These are phyloP conservation scores for Pontederia paniculata DNA, from an alignment of 176 grass and related monocot species.

Conservation along the genomic window DNA sequence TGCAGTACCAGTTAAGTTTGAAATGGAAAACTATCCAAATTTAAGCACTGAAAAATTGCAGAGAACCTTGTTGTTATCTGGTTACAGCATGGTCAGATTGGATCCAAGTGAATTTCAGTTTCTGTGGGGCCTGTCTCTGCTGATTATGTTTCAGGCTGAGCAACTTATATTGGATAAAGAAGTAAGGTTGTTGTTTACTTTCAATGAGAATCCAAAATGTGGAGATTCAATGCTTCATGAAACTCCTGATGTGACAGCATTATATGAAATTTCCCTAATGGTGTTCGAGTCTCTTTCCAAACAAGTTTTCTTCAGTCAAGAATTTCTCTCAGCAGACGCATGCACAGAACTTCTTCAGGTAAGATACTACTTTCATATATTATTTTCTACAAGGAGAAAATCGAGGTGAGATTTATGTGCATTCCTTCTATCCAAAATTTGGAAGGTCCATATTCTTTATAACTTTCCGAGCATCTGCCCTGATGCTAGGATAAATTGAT, in stretches of 20 bases:
- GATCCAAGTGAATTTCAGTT: conserved; percentile 62
- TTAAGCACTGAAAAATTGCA: conserved; percentile 16
- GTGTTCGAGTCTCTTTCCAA: conserved; percentile 59
- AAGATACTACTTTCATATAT: conserved; percentile 10
- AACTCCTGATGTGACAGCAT: conserved; percentile 35
- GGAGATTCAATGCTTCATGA: conserved; percentile 26
- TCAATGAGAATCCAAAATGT: conserved; percentile 25
- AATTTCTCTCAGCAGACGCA: conserved; percentile 46
- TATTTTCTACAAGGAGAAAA: background rate
- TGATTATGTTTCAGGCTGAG: conserved; percentile 53
- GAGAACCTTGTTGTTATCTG: conserved; percentile 46
- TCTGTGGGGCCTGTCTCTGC: conserved; percentile 65
- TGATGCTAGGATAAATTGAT: too few species aligned
- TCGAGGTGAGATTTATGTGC: background rate
- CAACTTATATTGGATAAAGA: conserved; percentile 21
- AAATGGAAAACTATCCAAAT: conserved; percentile 32
- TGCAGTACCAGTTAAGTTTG: conserved; percentile 43
- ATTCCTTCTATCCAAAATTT: background rate
- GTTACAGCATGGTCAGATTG: conserved; percentile 65
- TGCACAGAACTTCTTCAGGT: conserved; percentile 83
- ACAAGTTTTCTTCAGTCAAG: conserved; percentile 60
- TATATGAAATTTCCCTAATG: conserved; percentile 42
- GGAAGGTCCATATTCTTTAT: too few species aligned
- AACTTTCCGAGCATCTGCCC: too few species aligned
- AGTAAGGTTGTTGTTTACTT: conserved; percentile 33